A percentile compares a stretch with the other conserved stretches of the same genome.
These are phyloP conservation scores for Chlorella sorokiniana DNA, from an alignment of 139 green algal genomes.

Conservation along the genomic window DNA sequence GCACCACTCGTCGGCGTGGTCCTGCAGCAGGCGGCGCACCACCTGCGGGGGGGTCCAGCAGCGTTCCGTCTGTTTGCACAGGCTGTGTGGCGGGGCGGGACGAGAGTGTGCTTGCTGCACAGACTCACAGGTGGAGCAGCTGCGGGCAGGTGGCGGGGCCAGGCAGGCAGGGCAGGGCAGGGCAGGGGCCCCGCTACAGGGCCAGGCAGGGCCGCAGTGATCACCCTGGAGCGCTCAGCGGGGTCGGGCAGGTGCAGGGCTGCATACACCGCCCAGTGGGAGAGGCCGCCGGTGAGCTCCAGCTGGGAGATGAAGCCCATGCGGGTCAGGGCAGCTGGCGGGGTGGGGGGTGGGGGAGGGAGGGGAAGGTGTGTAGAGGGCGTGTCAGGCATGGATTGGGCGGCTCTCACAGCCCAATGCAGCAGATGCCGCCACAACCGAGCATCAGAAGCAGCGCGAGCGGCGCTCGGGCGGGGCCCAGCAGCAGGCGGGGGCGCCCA, in stretches of 20 bases:
- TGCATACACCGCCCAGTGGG: conserved; percentile 78
- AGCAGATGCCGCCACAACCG: background rate
- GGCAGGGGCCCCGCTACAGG: background rate
- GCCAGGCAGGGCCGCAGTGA: background rate
- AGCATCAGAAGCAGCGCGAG: conserved; percentile 25
- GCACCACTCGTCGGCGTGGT: conserved; percentile 55
- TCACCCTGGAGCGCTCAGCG: background rate
- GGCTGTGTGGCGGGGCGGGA: too few relatives aligned
- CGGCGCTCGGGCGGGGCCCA: background rate
- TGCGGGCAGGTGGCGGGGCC: background rate
- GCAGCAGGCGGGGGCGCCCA: background rate
- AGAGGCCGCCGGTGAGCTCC: conserved; percentile 52
- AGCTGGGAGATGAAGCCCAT: conserved; percentile 68
- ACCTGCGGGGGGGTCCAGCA: conserved; percentile 12
- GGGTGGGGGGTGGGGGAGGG: background rate
- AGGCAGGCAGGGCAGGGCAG: background rate
- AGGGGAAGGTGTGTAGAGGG: background rate
- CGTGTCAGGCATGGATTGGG: background rate
- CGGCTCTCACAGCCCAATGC: conserved; percentile 2
- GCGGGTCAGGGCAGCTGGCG: conserved; percentile 27
- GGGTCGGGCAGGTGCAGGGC: conserved; percentile 69
- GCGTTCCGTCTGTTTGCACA: too few relatives aligned
- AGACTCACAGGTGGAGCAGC: background rate
- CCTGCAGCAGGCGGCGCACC: conserved; percentile 54
- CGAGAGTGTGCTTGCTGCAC: background rate